Evolutionary conservation across 2,329 filamentous ascomycete species (phyloP).

Genomic region (Trichoderma sp.): DNA sequence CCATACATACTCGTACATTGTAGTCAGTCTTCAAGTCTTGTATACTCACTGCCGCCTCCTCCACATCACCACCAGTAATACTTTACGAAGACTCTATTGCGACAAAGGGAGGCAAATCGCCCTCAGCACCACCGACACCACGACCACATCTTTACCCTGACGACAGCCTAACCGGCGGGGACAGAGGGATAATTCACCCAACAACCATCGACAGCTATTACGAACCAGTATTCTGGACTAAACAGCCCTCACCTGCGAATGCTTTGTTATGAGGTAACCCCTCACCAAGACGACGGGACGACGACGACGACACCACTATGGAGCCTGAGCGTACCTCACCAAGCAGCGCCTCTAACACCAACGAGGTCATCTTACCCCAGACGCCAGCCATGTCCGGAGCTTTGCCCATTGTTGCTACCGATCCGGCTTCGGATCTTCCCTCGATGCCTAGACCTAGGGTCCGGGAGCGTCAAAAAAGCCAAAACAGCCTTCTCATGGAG

Average conservation of each 20-base stretch:
- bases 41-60: background rate
- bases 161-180: background rate
- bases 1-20: background rate
- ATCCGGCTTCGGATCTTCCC: background rate
- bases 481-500: conserved; percentile 10
- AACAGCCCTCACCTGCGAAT: background rate
- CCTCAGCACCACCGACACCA: background rate
- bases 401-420: conserved; percentile 2
- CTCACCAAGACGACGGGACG: conserved; percentile 6
- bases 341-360: background rate
- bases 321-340: background rate
- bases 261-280: conserved; percentile 3
- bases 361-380: background rate
- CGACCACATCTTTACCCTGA: background rate
- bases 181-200: background rate
- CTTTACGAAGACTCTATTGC: background rate
- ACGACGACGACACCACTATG: conserved; percentile 5
- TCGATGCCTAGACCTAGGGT: background rate
- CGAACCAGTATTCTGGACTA: background rate
- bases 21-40: background rate
- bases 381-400: background rate
- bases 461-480: background rate
- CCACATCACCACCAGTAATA: background rate
- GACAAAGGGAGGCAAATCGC: background rate
- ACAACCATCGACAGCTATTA: background rate